Evolutionary conservation across 148 eudicot genomes (phyloP).

Genomic region (Rhododendron molle): DNA sequence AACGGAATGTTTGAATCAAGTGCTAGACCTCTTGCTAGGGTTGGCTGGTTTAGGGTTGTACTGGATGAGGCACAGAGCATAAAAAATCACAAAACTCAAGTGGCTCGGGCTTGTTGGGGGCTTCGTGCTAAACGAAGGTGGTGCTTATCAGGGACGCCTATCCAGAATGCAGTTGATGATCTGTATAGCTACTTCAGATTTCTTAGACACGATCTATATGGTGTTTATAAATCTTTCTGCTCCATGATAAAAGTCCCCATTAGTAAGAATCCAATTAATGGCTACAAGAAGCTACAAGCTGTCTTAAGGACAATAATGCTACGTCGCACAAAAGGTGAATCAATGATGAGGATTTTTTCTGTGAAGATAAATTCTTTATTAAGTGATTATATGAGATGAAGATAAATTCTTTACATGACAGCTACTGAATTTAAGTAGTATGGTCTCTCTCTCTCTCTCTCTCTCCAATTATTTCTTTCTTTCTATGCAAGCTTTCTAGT

Average conservation of each 20-base stretch:
- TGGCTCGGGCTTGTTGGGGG: conserved; percentile 98
- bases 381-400: not conserved
- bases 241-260: conserved; percentile 72
- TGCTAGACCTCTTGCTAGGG: conserved; percentile 73
- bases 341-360: not conserved
- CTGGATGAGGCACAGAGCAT: conserved; percentile 98
- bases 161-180: conserved; percentile 95
- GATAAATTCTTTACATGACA: not conserved
- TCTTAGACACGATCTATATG: conserved; percentile 82
- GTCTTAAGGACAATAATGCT: conserved; percentile 88
- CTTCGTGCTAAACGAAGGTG: conserved; percentile 96
- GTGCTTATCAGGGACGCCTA: conserved; percentile 99
- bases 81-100: conserved; percentile 81
- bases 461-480: not conserved
- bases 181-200: conserved; percentile 97
- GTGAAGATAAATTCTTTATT: not conserved
- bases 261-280: conserved; percentile 48
- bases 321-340: conserved; percentile 92
- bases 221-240: conserved; percentile 57
- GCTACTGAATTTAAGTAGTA: not conserved
- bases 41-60: conserved; percentile 94
- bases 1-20: conserved; percentile 34
- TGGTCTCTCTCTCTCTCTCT: not conserved
- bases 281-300: conserved; percentile 84
- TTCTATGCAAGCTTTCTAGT: not conserved